A percentile compares a stretch with the other conserved stretches of the same genome.
phyloP scores from a whole-genome alignment of 148 eudicot species.

The Persicaria tinctoria region DNA sequence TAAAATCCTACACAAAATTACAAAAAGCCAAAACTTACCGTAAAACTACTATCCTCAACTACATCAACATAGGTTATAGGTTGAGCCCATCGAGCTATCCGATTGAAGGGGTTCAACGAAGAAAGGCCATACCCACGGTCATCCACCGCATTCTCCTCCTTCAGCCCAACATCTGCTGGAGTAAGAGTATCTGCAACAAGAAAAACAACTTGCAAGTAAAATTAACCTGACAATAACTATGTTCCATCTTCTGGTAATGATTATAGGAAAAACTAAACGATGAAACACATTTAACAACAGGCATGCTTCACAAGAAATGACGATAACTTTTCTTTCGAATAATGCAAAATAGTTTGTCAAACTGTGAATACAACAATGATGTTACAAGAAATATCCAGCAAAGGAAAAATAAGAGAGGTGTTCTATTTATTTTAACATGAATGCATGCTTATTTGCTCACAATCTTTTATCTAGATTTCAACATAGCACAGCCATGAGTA shows the following conservation, averaged over 20 bases:
- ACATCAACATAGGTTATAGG: slow-evolving; percentile 84
- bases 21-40: slow-evolving; percentile 32
- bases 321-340: not conserved
- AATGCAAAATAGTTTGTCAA: not conserved
- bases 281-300: not conserved
- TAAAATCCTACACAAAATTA: not conserved
- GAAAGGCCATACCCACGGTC: slow-evolving; percentile 85
- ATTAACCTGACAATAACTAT: not conserved
- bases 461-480: not conserved
- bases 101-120: slow-evolving; percentile 41
- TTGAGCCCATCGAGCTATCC: slow-evolving; percentile 80
- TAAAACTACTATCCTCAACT: slow-evolving; percentile 63
- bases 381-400: not conserved
- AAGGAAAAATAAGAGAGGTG: not conserved
- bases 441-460: not conserved
- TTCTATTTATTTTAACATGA: not conserved
- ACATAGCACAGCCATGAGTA: not conserved
- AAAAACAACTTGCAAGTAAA: not conserved
- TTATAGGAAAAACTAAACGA: not conserved
- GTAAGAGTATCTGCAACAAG: slow-evolving; percentile 52
- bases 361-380: not conserved
- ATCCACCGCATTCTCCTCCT: slow-evolving; percentile 50
- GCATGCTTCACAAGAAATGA: not conserved
- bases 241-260: not conserved
- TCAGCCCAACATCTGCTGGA: slow-evolving; percentile 82